These are phyloP conservation scores for Dothideomycetidae sp. DNA, from an alignment of 2,329 filamentous ascomycete species.

Conservation along the genomic window DNA sequence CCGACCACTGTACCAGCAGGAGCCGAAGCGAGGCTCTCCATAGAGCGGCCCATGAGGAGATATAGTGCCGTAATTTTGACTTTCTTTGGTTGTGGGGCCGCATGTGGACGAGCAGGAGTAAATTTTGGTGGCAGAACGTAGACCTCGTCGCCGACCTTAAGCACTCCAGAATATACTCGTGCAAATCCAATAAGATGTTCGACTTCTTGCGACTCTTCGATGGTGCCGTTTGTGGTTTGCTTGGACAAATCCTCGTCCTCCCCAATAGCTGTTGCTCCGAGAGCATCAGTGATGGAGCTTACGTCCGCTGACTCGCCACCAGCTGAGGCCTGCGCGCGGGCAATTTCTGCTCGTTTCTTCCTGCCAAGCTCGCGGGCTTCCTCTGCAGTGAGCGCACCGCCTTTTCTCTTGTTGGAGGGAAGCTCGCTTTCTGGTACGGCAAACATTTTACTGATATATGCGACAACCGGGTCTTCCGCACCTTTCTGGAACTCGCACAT, in stretches of 20 bases:
- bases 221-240: slow-evolving; percentile 23
- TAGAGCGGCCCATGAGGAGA: slow-evolving; percentile 82
- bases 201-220: slow-evolving; percentile 40
- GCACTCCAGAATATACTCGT: slow-evolving; percentile 76
- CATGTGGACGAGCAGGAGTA: slow-evolving; percentile 62
- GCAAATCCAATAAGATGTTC: slow-evolving; percentile 94
- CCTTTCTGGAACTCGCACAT: slow-evolving; percentile 66
- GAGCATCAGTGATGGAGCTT: slow-evolving; percentile 43
- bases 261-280: slow-evolving; percentile 48
- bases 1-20: slow-evolving; percentile 93
- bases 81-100: slow-evolving; percentile 59
- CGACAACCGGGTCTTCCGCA: slow-evolving; percentile 64
- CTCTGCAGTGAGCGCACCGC: slow-evolving; percentile 62
- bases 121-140: slow-evolving; percentile 92
- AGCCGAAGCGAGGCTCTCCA: slow-evolving; percentile 70
- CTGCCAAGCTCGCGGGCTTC: slow-evolving; percentile 80
- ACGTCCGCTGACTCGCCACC: slow-evolving; percentile 34
- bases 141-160: slow-evolving; percentile 78
- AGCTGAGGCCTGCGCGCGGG: slow-evolving; percentile 55
- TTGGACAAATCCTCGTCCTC: slow-evolving; percentile 24
- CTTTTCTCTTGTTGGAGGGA: slow-evolving; percentile 66
- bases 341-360: slow-evolving; percentile 79
- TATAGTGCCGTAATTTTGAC: slow-evolving; percentile 80
- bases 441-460: slow-evolving; percentile 97
- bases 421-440: slow-evolving; percentile 87